Evolutionary conservation across 2,329 filamentous ascomycete genomes (phyloP).

Genomic region (Kalmusia sp.): DNA sequence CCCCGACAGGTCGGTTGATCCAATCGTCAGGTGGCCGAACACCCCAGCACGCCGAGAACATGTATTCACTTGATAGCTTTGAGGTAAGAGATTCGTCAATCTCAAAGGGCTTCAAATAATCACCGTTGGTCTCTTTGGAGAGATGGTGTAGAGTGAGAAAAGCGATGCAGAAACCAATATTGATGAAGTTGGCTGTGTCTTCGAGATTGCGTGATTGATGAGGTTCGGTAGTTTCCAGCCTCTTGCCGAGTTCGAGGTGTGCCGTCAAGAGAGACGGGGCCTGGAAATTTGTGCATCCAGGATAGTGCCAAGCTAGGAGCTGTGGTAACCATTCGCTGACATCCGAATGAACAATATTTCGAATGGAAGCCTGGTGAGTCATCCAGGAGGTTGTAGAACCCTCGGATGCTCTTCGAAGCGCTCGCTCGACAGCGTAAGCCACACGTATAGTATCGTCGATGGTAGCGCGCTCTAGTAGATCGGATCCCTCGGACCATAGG

Average conservation of each 20-base stretch:
- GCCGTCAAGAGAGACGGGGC: conserved; percentile 18
- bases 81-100: not conserved
- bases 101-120: conserved; percentile 2
- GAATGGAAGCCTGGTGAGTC: conserved; percentile 2
- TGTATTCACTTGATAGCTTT: not conserved
- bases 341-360: conserved; percentile 1
- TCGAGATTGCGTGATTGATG: not conserved
- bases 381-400: not conserved
- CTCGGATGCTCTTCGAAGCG: not conserved
- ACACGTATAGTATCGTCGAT: conserved; percentile 18
- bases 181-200: conserved; percentile 17
- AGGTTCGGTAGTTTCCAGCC: not conserved
- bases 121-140: not conserved
- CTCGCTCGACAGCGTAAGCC: conserved; percentile 24
- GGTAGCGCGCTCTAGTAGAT: conserved; percentile 8
- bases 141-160: conserved; percentile 20
- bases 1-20: too few species aligned
- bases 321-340: conserved; percentile 30
- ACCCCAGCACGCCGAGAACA: not conserved
- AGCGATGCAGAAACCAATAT: conserved; percentile 22
- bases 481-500: conserved; percentile 17
- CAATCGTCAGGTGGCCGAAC: not conserved
- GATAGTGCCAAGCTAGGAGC: conserved; percentile 25
- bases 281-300: conserved; percentile 14
- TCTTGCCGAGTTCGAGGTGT: conserved; percentile 17